phyloP scores from a whole-genome alignment of 176 grass and related monocot genomes.

The Oryza glaberrima region DNA sequence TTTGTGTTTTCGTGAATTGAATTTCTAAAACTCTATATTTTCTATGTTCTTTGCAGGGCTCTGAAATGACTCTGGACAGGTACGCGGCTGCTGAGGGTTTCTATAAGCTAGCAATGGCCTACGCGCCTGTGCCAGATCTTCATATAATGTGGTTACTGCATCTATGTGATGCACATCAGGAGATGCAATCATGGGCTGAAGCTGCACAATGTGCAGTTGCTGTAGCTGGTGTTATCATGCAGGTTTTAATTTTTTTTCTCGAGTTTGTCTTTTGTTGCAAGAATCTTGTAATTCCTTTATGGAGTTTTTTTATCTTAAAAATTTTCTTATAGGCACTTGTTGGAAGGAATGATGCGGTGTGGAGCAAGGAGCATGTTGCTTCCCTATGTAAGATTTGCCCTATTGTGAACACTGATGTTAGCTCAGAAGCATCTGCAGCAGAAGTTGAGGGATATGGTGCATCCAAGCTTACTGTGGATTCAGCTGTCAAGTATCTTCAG shows the following conservation, averaged over 20 bases:
- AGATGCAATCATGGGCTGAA: constrained; percentile 99
- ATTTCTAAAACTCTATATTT: constrained; percentile 32
- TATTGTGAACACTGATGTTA: constrained; percentile 77
- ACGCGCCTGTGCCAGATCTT: constrained; percentile 92
- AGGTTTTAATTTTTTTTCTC: constrained; percentile 60
- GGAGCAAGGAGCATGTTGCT: constrained; percentile 86
- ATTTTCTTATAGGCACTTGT: constrained; percentile 78
- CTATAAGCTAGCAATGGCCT: constrained; percentile 94
- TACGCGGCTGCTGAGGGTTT: constrained; percentile 93
- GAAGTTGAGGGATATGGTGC: constrained; percentile 99
- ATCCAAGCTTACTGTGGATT: constrained; percentile 93
- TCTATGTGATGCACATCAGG: constrained; percentile 96
- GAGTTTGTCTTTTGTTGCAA: constrained; percentile 1
- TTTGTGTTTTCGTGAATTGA: constrained; percentile 27
- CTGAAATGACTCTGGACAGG: constrained; percentile 76
- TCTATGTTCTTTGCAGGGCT: constrained; percentile 61
- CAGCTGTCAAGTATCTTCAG: constrained; percentile 98
- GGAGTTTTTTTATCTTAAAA: constrained; percentile 27
- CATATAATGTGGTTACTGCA: constrained; percentile 99
- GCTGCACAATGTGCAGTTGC: constrained; percentile 99
- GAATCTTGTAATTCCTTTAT: constrained; percentile 28
- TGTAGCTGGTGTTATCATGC: constrained; percentile 99
- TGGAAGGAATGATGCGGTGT: constrained; percentile 96
- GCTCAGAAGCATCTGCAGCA: constrained; percentile 78
- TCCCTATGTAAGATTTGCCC: constrained; percentile 93